These are phyloP conservation scores for Simmondsia chinensis DNA, from an alignment of 148 eudicot genomes.

Conservation along the genomic window DNA sequence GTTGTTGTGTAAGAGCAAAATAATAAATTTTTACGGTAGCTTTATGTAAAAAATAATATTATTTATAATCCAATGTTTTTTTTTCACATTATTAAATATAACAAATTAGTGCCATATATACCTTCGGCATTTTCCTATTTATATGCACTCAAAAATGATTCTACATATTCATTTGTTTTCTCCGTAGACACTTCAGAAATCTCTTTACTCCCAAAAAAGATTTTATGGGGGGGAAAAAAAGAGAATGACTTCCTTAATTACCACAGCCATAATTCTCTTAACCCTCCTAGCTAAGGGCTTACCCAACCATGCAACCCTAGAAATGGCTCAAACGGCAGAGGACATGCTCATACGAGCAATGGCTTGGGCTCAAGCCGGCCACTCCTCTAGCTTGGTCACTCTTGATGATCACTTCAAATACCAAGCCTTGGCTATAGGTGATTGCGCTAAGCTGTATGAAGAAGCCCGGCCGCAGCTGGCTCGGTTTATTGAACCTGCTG, in stretches of 20 bases:
- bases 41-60: too few species aligned
- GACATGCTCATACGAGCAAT: constrained; percentile 21
- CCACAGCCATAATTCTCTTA: constrained; percentile 15
- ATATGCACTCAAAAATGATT: too few species aligned
- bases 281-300: constrained; percentile 6
- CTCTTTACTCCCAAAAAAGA: constrained; percentile 5
- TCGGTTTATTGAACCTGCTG: constrained; percentile 11
- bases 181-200: too few species aligned
- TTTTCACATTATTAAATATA: too few species aligned
- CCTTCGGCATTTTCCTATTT: too few species aligned
- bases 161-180: too few species aligned
- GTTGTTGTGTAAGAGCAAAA: too few species aligned
- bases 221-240: neutral
- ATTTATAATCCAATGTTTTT: too few species aligned
- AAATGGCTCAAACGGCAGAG: constrained; percentile 25
- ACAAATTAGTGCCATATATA: too few species aligned
- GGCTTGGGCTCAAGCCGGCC: constrained; percentile 20
- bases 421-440: constrained; percentile 19
- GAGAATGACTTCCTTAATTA: constrained; percentile 14
- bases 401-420: neutral
- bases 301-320: constrained; percentile 15
- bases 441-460: constrained; percentile 57
- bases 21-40: too few species aligned
- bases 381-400: neutral
- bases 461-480: constrained; percentile 34